Conservation (phyloP, 768 basidiomycete species). For the Tephrocybe sp. region DNA sequence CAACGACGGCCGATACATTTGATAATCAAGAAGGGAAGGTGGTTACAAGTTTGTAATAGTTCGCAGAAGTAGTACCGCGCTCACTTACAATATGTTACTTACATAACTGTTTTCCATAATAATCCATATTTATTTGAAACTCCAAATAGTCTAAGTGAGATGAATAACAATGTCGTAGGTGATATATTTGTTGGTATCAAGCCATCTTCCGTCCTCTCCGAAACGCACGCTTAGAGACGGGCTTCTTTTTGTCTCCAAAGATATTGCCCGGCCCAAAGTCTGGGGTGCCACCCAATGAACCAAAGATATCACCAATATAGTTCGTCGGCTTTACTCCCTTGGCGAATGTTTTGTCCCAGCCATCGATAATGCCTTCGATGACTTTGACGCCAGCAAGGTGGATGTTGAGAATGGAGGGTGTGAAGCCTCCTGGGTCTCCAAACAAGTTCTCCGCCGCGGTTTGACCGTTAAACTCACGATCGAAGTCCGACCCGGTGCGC, state of each 20-base stretch:
- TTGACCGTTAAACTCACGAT: slow-evolving; percentile 12
- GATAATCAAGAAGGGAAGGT: not conserved
- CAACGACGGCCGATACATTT: not conserved
- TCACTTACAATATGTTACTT: no score
- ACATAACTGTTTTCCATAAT: no score
- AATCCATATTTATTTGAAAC: no score
- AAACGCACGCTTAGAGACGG: not conserved
- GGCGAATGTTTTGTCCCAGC: slow-evolving; percentile 8
- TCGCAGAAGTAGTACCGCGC: no score
- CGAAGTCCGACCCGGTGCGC: slow-evolving; percentile 16
- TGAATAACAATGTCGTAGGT: no score
- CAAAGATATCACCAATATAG: slow-evolving; percentile 16
- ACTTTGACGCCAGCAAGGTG: slow-evolving; percentile 14
- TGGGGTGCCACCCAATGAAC: slow-evolving; percentile 13
- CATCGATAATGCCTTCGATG: slow-evolving; percentile 7
- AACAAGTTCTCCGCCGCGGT: slow-evolving; percentile 10
- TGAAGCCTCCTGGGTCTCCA: slow-evolving; percentile 10
- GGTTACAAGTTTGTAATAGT: no score
- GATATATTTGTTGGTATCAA: no score
- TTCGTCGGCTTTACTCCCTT: slow-evolving; percentile 10
- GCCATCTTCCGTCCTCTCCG: not conserved
- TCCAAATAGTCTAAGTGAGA: no score
- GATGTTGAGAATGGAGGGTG: slow-evolving; percentile 10
- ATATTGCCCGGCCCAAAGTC: slow-evolving; percentile 15
- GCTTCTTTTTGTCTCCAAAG: not conserved